Conservation (phyloP, 2,329 filamentous ascomycete species). For the Microcyclosporella mali region DNA sequence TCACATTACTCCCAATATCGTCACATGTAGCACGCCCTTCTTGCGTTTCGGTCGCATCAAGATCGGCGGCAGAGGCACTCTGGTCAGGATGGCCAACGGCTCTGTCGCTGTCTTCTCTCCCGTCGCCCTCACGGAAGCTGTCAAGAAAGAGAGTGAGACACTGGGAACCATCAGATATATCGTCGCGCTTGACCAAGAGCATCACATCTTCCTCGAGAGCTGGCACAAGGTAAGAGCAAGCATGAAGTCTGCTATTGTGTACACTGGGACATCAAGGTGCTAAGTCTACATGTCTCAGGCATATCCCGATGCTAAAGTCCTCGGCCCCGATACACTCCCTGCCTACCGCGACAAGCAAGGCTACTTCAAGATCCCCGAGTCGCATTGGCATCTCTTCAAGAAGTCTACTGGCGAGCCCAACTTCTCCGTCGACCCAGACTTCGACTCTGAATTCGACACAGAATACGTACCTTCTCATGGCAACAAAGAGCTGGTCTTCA, state of each 20-base stretch:
- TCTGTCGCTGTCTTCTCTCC: slow-evolving; percentile 86
- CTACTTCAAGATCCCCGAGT: slow-evolving; percentile 26
- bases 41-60: slow-evolving; percentile 70
- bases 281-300: slow-evolving; percentile 33
- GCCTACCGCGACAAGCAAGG: slow-evolving; percentile 61
- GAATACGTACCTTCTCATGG: slow-evolving; percentile 75
- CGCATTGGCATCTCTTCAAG: slow-evolving; percentile 49
- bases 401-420: slow-evolving; percentile 33
- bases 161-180: slow-evolving; percentile 71
- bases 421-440: slow-evolving; percentile 60
- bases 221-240: slow-evolving; percentile 56
- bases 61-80: slow-evolving; percentile 78
- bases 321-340: slow-evolving; percentile 75
- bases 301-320: slow-evolving; percentile 70
- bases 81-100: slow-evolving; percentile 74
- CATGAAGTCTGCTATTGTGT: neutral
- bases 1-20: slow-evolving; percentile 70
- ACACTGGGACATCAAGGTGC: slow-evolving; percentile 9
- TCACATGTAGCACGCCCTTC: slow-evolving; percentile 79
- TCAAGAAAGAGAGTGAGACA: slow-evolving; percentile 56
- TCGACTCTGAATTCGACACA: slow-evolving; percentile 76
- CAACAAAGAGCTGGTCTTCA: slow-evolving; percentile 84
- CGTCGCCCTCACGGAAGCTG: slow-evolving; percentile 71
- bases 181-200: slow-evolving; percentile 80
- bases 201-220: slow-evolving; percentile 85